These are phyloP conservation scores for Casuarina glauca DNA, from an alignment of 306 rosid species.

Conservation along the genomic window DNA sequence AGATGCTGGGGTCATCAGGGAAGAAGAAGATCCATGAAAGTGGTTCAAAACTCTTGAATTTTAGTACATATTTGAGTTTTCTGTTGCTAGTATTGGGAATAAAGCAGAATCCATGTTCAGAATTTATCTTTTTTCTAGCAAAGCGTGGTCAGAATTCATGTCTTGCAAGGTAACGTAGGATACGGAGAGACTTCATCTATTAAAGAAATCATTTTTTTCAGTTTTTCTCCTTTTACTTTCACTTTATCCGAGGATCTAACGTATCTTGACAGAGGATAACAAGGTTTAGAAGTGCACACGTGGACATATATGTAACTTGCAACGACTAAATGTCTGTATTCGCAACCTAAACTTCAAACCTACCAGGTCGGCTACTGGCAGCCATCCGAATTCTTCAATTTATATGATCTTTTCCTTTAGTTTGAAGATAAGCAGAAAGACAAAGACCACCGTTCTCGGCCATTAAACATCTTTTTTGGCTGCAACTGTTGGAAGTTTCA, in stretches of 20 bases:
- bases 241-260: too few relatives aligned
- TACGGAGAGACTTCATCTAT: background rate
- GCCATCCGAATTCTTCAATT: background rate
- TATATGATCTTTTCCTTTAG: too few relatives aligned
- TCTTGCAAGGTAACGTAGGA: background rate
- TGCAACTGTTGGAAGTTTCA: too few relatives aligned
- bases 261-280: background rate
- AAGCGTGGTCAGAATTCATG: background rate
- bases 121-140: background rate
- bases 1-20: too few relatives aligned
- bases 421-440: too few relatives aligned
- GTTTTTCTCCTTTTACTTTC: background rate
- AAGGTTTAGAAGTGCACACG: background rate
- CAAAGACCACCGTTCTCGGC: too few relatives aligned
- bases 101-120: too few relatives aligned
- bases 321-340: background rate
- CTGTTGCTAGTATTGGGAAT: too few relatives aligned
- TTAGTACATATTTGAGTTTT: too few relatives aligned
- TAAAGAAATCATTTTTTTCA: background rate
- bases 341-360: conserved; percentile 13
- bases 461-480: too few relatives aligned
- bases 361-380: background rate
- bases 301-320: background rate
- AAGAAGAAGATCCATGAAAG: too few relatives aligned
- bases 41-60: too few relatives aligned